Conservation (phyloP, 768 basidiomycete genomes). For the Leccinellum rugosiceps region DNA sequence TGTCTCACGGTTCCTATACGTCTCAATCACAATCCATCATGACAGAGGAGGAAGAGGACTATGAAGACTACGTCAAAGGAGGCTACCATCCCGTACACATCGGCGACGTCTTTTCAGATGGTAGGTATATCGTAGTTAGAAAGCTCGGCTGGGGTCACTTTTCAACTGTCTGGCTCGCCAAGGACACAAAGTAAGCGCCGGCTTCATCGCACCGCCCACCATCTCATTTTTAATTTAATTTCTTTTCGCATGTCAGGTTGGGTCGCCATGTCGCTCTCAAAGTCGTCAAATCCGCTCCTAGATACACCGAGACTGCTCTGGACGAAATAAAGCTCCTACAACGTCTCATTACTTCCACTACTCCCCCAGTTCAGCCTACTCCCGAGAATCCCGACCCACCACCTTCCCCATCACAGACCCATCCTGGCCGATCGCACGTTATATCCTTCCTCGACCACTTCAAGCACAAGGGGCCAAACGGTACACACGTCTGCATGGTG, state of each 20-base stretch:
- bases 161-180: conserved; percentile 89
- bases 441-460: conserved; percentile 98
- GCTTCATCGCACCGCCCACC: background rate
- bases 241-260: conserved; percentile 50
- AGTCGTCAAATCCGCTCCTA: conserved; percentile 94
- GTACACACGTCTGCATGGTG: conserved; percentile 98
- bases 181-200: conserved; percentile 66
- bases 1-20: conserved; percentile 75
- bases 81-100: conserved; percentile 94
- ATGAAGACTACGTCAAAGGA: conserved; percentile 83
- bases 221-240: conserved; percentile 12
- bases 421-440: conserved; percentile 90
- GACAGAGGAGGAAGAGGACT: conserved; percentile 91
- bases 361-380: conserved; percentile 49
- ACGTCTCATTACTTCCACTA: conserved; percentile 83
- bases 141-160: conserved; percentile 98
- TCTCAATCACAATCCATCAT: conserved; percentile 74
- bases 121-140: conserved; percentile 84
- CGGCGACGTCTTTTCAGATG: conserved; percentile 85
- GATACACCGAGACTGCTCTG: conserved; percentile 97
- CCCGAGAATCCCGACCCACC: conserved; percentile 49
- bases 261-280: conserved; percentile 98
- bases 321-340: conserved; percentile 99
- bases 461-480: conserved; percentile 93
- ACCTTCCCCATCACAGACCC: conserved; percentile 58